Evolutionary conservation across 352 stramenopile genomes (phyloP).

Genomic region (Globisporangium splendens): DNA sequence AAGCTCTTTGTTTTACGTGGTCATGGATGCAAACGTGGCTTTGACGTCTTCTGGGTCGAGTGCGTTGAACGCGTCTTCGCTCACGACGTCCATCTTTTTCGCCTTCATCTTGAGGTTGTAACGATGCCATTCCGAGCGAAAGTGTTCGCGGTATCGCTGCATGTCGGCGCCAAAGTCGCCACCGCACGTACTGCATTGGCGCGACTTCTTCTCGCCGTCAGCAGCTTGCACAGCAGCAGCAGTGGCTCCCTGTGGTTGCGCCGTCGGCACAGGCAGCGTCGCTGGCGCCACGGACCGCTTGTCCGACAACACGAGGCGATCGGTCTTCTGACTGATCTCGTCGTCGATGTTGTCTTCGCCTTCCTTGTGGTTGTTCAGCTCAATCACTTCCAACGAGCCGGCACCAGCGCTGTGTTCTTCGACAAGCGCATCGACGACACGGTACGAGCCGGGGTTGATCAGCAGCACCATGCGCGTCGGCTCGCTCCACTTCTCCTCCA

Average conservation of each 20-base stretch:
- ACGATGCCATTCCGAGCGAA: conserved; percentile 94
- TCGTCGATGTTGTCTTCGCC: conserved; percentile 89
- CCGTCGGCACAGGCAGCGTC: conserved; percentile 8
- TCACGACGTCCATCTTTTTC: conserved; percentile 78
- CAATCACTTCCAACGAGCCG: conserved; percentile 89
- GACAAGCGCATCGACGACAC: conserved; percentile 67
- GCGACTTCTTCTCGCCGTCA: conserved; percentile 37
- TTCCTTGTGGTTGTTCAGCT: conserved; percentile 91
- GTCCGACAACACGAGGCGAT: conserved; percentile 50
- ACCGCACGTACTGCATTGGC: conserved; percentile 91
- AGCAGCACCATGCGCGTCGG: conserved; percentile 61
- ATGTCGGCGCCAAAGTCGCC: conserved; percentile 87
- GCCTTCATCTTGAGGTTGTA: conserved; percentile 98
- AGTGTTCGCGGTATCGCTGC: conserved; percentile 90
- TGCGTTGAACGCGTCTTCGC: conserved; percentile 52
- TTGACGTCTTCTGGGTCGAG: conserved; percentile 59
- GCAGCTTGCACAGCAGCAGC: conserved; percentile 6
- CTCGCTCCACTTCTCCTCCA: conserved; percentile 61
- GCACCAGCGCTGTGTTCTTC: conserved; percentile 43
- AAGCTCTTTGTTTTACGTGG: conserved; percentile 27
- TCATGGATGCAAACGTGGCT: conserved; percentile 63
- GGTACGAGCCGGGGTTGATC: conserved; percentile 75
- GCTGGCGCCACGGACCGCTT: conserved; percentile 12
- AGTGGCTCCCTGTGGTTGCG: conserved; percentile 2
- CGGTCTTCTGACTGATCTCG: conserved; percentile 87